phyloP scores from a whole-genome alignment of 352 stramenopile species.

The Phytophthora pistaciae region DNA sequence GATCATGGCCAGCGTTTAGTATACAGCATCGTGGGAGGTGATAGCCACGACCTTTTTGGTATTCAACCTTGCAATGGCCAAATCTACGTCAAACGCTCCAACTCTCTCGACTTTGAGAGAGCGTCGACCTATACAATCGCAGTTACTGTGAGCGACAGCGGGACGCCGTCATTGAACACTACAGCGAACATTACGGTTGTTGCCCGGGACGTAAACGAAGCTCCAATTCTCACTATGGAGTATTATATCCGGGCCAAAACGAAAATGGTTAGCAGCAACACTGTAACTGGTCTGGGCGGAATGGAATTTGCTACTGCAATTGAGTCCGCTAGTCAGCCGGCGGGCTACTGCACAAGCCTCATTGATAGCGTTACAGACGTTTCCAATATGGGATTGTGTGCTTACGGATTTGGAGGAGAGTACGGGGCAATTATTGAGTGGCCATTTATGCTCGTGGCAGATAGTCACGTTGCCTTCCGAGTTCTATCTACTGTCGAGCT shows the following conservation, averaged over 20 bases:
- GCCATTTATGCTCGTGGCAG: conserved; percentile 16
- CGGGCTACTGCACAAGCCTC: conserved; percentile 12
- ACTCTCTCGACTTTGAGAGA: conserved; percentile 55
- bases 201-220: conserved; percentile 56
- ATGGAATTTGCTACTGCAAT: conserved; percentile 21
- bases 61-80: conserved; percentile 63
- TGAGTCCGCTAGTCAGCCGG: conserved; percentile 15
- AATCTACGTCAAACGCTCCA: conserved; percentile 47
- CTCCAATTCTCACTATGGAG: conserved; percentile 38
- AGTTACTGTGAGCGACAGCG: conserved; percentile 55
- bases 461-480: conserved; percentile 17
- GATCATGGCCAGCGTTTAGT: conserved; percentile 29
- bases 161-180: conserved; percentile 35
- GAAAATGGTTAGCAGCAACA: conserved; percentile 2
- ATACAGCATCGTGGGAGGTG: conserved; percentile 34
- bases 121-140: conserved; percentile 19
- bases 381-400: conserved; percentile 7
- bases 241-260: conserved; percentile 29
- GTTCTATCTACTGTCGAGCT: conserved; percentile 12
- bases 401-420: background rate
- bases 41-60: conserved; percentile 45
- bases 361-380: conserved; percentile 17
- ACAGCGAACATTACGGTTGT: conserved; percentile 35
- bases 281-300: background rate
- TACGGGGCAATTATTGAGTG: conserved; percentile 26